Conservation (phyloP, 1,284 basidiomycete species). For the Marasmius sp. region DNA sequence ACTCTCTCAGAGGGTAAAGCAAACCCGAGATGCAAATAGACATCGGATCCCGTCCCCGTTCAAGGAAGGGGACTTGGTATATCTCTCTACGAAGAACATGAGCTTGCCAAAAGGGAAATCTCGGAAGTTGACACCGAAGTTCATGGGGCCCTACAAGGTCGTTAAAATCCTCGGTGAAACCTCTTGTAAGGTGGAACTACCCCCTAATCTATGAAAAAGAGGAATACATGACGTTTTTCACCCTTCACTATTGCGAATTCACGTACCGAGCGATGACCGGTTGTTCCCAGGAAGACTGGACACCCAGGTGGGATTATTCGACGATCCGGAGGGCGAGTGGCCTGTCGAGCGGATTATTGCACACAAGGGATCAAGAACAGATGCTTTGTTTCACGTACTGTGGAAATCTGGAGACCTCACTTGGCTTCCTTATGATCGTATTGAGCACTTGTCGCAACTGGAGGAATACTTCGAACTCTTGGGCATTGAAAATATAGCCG, state of each 20-base stretch:
- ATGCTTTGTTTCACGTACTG: conserved; percentile 23
- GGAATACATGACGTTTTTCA: conserved; percentile 33
- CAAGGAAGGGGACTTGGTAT: conserved; percentile 21
- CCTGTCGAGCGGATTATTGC: conserved; percentile 21
- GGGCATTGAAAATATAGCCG: not conserved
- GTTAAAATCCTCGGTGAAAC: conserved; percentile 23
- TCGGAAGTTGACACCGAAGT: conserved; percentile 28
- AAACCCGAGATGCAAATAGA: conserved; percentile 23
- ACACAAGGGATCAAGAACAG: conserved; percentile 20
- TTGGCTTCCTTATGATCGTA: conserved; percentile 27
- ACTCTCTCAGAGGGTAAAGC: conserved; percentile 24
- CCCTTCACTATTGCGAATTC: conserved; percentile 25
- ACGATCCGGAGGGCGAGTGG: conserved; percentile 17
- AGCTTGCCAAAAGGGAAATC: conserved; percentile 22
- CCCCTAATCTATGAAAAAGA: conserved; percentile 20
- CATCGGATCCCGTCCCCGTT: conserved; percentile 16
- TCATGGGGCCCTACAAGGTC: conserved; percentile 27
- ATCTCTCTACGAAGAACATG: conserved; percentile 30
- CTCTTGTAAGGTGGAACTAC: conserved; percentile 27
- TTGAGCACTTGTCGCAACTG: too few species aligned
- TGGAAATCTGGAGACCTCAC: conserved; percentile 30
- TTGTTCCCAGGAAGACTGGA: conserved; percentile 23
- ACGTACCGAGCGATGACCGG: conserved; percentile 17
- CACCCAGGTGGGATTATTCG: conserved; percentile 14
- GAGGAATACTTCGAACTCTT: not conserved